A percentile compares a stretch with the other conserved stretches of the same genome.
phyloP scores from a whole-genome alignment of 768 basidiomycete species.

The Tulasnella sp. region DNA sequence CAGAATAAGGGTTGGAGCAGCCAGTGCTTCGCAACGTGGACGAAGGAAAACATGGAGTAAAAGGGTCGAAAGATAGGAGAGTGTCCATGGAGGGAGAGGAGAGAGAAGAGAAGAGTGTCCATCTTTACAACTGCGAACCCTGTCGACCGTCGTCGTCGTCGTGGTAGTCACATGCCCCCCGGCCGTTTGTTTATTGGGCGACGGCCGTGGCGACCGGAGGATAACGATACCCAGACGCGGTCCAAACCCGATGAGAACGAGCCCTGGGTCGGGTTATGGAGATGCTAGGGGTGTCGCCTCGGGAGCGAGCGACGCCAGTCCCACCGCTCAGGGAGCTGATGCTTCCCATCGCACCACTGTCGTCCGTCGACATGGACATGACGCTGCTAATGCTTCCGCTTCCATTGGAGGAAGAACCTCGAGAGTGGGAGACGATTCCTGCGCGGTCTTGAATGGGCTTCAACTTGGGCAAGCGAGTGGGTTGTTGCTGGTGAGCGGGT shows the following conservation, averaged over 20 bases:
- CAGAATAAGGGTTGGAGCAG: background rate
- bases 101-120: background rate
- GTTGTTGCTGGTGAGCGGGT: background rate
- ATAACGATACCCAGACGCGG: conserved; percentile 13
- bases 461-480: background rate
- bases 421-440: background rate
- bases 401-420: background rate
- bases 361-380: conserved; percentile 1
- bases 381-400: conserved; percentile 18
- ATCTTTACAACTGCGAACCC: background rate
- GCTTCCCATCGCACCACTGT: background rate
- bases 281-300: background rate
- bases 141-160: background rate
- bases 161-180: background rate
- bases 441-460: background rate
- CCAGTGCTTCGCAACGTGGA: background rate
- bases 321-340: background rate
- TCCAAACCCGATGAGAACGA: background rate
- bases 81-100: too few species aligned
- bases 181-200: background rate
- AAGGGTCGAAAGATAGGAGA: background rate
- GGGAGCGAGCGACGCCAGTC: background rate
- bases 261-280: background rate
- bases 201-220: conserved; percentile 4
- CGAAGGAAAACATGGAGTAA: background rate